Percentiles rank a stretch among this genome's conserved stretches.
These are phyloP conservation scores for Aspergillus amoenus DNA, from an alignment of 2,329 filamentous ascomycete species.

Conservation along the genomic window DNA sequence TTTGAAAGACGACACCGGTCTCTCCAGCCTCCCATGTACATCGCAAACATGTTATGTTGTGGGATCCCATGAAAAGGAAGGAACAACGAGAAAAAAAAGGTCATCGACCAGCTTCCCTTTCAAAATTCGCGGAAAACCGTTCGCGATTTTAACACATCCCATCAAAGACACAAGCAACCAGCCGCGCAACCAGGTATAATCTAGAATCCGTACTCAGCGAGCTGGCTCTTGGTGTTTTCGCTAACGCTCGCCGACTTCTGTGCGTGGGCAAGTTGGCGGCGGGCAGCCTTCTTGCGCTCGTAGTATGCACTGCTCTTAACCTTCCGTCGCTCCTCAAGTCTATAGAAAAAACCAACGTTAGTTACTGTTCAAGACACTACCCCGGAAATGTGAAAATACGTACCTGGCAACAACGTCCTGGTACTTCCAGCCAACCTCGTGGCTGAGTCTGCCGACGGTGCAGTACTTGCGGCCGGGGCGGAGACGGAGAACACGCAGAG, in stretches of 20 bases:
- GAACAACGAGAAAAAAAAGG: conserved; percentile 33
- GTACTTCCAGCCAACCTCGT: conserved; percentile 99
- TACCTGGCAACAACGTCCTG: conserved; percentile 98
- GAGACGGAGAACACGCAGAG: conserved; percentile 90
- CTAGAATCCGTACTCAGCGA: conserved; percentile 91
- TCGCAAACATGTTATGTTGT: conserved; percentile 34
- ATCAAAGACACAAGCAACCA: conserved; percentile 43
- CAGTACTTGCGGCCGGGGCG: conserved; percentile 99
- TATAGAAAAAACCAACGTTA: conserved; percentile 43
- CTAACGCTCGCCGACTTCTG: conserved; percentile 89
- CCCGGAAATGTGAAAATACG: conserved; percentile 44
- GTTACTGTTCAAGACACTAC: conserved; percentile 11
- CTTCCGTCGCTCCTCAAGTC: conserved; percentile 99
- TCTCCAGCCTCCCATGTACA: conserved; percentile 32
- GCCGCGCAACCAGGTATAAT: conserved; percentile 38
- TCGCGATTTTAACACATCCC: conserved; percentile 41
- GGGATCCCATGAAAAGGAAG: conserved; percentile 36
- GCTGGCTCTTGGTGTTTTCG: conserved; percentile 81
- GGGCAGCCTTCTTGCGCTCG: conserved; percentile 98
- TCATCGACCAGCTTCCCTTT: conserved; percentile 43
- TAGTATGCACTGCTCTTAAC: conserved; percentile 99
- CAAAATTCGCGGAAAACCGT: conserved; percentile 40
- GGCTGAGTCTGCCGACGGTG: conserved; percentile 94
- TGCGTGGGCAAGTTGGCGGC: conserved; percentile 85
- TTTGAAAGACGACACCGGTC: conserved; percentile 31